Evolutionary conservation across 768 basidiomycete species (phyloP), one percentile per base, ranked within the genome.

Genomic region (Hebeloma cylindrosporum): DNA sequence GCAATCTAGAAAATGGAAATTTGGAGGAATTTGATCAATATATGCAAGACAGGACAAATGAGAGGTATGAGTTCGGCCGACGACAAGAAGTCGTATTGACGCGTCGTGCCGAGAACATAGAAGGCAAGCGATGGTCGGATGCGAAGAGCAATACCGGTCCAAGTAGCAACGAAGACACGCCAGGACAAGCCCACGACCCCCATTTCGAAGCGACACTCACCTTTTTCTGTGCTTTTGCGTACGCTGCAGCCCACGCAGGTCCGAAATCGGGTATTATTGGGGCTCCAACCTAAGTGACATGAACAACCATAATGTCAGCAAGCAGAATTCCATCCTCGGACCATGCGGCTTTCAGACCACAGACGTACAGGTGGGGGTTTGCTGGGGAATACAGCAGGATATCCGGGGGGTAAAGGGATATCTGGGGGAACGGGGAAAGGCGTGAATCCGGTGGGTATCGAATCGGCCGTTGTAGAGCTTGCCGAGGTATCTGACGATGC

Each of bases 391-490:
- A 74, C 72, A 7, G 67, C 63, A 7, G 79, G 78, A 57, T 76
- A 85, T 4, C 78, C 61, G 6, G 74, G 74, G 0, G 77, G 70
- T 38, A 79, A 63, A 5, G 85, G 72, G 0, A 65, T 53, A 42
- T 79, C 73, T 0, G 78, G 74, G 11, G 85, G 82, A 10, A 77
- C 70, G 1, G 85, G 82, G 69, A 77, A 84, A 3, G 82, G 74
- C 9, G 73, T 63, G 69, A 86, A 85, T 31, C 42, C 37, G 22
- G 23, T 33, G 14, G 56, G 43, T 14, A 39, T 27, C 21, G 43
- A 21, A 3, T 23, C 10, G 10, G 38, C 23, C 20, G 27, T 35
- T 21, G 27, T 25, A 17, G 37, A 17, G 18, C 13, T 4, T 11
- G 42, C 23, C 8, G 28, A 21, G 11, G 31, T 5, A n/a, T 13